Evolutionary conservation across 768 basidiomycete genomes (phyloP), one percentile per base, ranked within the genome.

Genomic region (Pleurotus djamor): DNA sequence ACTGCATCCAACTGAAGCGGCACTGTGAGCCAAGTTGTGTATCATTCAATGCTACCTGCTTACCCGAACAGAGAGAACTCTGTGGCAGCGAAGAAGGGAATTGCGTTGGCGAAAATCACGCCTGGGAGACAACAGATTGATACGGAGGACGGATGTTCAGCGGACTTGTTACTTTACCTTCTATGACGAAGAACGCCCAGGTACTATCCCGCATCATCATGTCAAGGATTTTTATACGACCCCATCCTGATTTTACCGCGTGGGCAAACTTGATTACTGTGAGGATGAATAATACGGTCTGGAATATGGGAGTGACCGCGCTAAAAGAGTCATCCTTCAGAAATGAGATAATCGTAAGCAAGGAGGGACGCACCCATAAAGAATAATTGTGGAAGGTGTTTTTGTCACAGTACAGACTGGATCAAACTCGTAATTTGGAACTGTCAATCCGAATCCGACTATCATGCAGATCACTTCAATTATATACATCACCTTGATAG

Each of bases 151-250:
- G 17, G 28, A 16, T 8, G 43, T 55, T 36, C 34, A 17, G 48
- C 12, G 13, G 52, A 14, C 8, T 59, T 67, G 57, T 28, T 28
- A 28, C 21, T 1, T 28, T 61, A 81, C 81, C 57, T 59, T 79
- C 77, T 7, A 80, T 60, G 3, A 76, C 48, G 35, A 76, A 47
- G 64, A 78, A 81, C 1, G 77, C 76, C 70, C 76, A 75, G 2
- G 75, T 73, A 5, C 81, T 76, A 64, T 83, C 81, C n/a, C 75
- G 73, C 64, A 78, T 69, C 12, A 82, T 67, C 48, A 81, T 61
- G 4, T 70, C 60, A 10, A 79, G 61, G 5, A 82, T 64, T 0
- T 76, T 79, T 1, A 74, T 71, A 50, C 77, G 72, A 32, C 45
- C 45, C 45, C 45, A 47, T 75, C 77, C 76, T 75, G 76, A 8